These are phyloP conservation scores for Haematococcus sp. DNA, from an alignment of 139 green algal species.

Conservation along the genomic window DNA sequence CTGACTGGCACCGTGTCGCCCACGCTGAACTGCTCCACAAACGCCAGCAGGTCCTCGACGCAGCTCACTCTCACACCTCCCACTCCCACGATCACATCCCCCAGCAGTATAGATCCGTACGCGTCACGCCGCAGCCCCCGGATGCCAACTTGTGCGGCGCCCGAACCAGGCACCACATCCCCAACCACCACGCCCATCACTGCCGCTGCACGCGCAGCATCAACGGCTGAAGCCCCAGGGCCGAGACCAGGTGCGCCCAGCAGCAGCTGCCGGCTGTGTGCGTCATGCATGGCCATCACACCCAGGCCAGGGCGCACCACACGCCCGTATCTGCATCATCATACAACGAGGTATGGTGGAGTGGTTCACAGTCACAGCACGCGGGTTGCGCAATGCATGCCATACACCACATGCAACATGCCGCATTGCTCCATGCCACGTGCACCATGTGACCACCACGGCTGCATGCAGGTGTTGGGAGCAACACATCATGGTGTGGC, in stretches of 20 bases:
- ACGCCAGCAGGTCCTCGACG: slow-evolving; percentile 58
- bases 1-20: slow-evolving; percentile 18
- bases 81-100: slow-evolving; percentile 34
- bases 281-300: slow-evolving; percentile 24
- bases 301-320: slow-evolving; percentile 57
- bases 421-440: too few species aligned
- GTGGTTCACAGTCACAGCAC: too few species aligned
- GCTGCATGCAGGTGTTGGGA: too few species aligned
- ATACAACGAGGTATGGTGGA: too few species aligned
- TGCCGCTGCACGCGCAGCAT: too few species aligned
- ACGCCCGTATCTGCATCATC: slow-evolving; percentile 52
- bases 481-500: too few species aligned
- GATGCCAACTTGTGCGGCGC: slow-evolving; percentile 30
- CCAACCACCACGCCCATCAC: slow-evolving; percentile 21
- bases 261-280: slow-evolving; percentile 22
- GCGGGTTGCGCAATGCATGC: too few species aligned
- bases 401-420: too few species aligned
- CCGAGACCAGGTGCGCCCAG: background rate
- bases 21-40: slow-evolving; percentile 56
- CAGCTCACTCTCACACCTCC: slow-evolving; percentile 45
- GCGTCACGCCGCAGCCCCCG: slow-evolving; percentile 51
- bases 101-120: slow-evolving; percentile 29
- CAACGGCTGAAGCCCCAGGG: too few species aligned
- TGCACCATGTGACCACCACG: too few species aligned
- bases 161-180: background rate